Evolutionary conservation across 176 grass and related monocot genomes (phyloP).

Genomic region (Rhynchospora tenuis): DNA sequence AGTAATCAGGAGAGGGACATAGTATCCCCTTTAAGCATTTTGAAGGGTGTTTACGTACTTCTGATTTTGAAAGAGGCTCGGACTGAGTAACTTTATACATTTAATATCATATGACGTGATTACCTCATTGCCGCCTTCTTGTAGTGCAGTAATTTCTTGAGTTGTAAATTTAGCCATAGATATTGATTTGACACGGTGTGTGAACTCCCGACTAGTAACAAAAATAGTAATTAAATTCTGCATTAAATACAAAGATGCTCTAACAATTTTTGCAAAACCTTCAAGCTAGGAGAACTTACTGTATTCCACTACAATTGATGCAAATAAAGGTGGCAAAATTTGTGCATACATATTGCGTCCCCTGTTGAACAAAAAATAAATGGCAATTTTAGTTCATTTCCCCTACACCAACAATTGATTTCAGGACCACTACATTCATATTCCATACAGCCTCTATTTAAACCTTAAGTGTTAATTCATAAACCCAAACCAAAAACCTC

Average conservation of each 20-base stretch:
- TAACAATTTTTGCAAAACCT: neutral
- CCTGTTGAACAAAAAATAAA: conserved; percentile 32
- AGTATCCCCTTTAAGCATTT: neutral
- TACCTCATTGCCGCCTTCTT: conserved; percentile 69
- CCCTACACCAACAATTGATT: neutral
- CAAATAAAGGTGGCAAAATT: conserved; percentile 61
- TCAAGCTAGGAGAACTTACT: conserved; percentile 41
- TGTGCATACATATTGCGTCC: conserved; percentile 72
- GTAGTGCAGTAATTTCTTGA: conserved; percentile 51
- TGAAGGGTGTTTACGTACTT: neutral
- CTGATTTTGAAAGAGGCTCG: neutral
- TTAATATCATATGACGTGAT: neutral
- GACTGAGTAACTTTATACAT: neutral
- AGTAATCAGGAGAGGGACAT: neutral
- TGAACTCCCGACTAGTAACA: conserved; percentile 53
- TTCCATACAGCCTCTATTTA: neutral
- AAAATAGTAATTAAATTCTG: conserved; percentile 4
- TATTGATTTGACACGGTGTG: conserved; percentile 66
- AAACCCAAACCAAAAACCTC: neutral
- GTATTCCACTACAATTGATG: conserved; percentile 59
- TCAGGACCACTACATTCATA: neutral
- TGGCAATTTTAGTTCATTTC: neutral
- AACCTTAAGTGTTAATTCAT: neutral
- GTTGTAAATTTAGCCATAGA: conserved; percentile 65
- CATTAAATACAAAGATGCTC: neutral